These are phyloP conservation scores for Phoenix dactylifera DNA, from an alignment of 176 grass and related monocot species.

Conservation along the genomic window DNA sequence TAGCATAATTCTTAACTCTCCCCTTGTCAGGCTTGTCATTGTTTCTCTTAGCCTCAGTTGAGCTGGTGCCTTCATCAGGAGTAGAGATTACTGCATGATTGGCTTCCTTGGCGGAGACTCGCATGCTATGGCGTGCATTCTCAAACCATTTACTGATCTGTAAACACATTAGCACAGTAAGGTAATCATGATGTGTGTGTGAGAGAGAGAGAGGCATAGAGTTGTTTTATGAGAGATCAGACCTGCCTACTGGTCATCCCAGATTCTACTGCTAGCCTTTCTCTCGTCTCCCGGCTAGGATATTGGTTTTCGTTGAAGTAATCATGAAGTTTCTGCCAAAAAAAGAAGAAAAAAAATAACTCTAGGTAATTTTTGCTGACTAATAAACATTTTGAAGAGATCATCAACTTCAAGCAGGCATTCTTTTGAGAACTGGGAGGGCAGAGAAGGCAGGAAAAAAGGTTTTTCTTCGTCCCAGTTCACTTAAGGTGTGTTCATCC, in stretches of 20 bases:
- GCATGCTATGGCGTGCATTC: conserved; percentile 34
- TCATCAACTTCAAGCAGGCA: too few species aligned
- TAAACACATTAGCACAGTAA: conserved; percentile 6
- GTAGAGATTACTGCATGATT: conserved; percentile 14
- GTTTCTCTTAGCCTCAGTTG: too few species aligned
- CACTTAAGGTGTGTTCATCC: too few species aligned
- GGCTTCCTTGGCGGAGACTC: conserved; percentile 25
- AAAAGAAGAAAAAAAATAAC: neutral
- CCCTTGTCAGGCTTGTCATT: too few species aligned
- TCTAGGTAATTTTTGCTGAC: too few species aligned
- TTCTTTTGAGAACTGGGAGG: too few species aligned
- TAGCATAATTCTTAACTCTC: too few species aligned
- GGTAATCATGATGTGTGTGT: too few species aligned
- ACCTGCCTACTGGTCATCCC: conserved; percentile 60
- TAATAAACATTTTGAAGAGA: too few species aligned
- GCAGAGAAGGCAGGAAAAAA: too few species aligned
- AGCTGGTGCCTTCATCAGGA: conserved; percentile 14
- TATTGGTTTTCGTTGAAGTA: conserved; percentile 48
- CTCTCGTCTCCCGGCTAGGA: conserved; percentile 43
- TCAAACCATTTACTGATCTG: conserved; percentile 57
- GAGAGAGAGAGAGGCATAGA: conserved; percentile 3
- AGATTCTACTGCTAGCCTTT: conserved; percentile 45
- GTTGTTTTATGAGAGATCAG: neutral
- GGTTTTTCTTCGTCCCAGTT: too few species aligned
- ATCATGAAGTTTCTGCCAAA: conserved; percentile 35